phyloP scores from a whole-genome alignment of 1,284 basidiomycete species.

The Ceraceosorus bombacis region DNA sequence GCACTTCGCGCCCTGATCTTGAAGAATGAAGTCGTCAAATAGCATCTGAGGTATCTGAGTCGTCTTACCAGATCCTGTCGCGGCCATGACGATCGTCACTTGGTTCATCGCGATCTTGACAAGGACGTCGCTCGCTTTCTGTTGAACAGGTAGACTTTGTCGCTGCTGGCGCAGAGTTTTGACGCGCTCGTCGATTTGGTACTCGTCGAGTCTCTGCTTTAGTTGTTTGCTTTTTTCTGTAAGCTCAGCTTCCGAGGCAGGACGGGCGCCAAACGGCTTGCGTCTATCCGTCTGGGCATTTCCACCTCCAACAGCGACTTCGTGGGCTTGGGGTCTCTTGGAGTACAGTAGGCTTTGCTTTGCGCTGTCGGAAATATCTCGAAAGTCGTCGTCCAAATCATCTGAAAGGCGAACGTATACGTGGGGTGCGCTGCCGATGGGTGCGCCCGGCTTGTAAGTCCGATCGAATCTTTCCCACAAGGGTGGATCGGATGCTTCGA shows the following conservation, averaged over 20 bases:
- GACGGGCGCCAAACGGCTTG: conserved; percentile 12
- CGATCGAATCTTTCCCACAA: conserved; percentile 67
- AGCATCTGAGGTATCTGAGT: conserved; percentile 91
- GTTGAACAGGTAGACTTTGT: conserved; percentile 61
- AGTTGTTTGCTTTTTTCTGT: conserved; percentile 61
- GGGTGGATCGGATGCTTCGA: conserved; percentile 70
- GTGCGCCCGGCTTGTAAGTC: conserved; percentile 39
- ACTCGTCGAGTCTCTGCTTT: conserved; percentile 56
- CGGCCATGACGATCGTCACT: conserved; percentile 86
- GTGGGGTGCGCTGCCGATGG: conserved; percentile 59
- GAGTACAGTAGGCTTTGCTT: conserved; percentile 49
- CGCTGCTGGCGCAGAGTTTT: conserved; percentile 65
- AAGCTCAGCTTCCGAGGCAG: conserved; percentile 36
- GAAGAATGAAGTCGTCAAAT: conserved; percentile 73
- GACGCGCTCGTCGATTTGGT: conserved; percentile 60
- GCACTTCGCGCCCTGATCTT: conserved; percentile 71
- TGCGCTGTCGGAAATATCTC: conserved; percentile 62
- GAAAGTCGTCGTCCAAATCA: conserved; percentile 65
- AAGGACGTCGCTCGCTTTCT: conserved; percentile 39
- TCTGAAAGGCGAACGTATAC: conserved; percentile 66
- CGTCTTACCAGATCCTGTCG: conserved; percentile 91
- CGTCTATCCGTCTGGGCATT: conserved; percentile 16
- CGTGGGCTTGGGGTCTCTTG: conserved; percentile 37
- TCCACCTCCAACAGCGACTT: conserved; percentile 19
- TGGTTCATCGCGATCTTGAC: conserved; percentile 69